Percentiles rank a stretch among this genome's conserved stretches.
Evolutionary conservation across 2,329 filamentous ascomycete genomes (phyloP).

Genomic region (Xylaria sp.): DNA sequence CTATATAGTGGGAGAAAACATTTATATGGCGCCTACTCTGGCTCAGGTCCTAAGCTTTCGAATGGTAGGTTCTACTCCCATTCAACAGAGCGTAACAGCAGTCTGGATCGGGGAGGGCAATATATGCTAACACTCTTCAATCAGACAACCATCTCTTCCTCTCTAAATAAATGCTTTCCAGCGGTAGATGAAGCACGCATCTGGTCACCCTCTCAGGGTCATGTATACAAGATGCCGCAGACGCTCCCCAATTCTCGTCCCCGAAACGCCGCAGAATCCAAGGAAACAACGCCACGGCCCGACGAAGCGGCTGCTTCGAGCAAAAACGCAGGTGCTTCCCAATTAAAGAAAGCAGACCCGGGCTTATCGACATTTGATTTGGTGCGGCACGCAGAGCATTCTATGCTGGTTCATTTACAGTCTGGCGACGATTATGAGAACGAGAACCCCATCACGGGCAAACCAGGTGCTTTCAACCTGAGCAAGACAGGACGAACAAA

Average conservation of each 20-base stretch:
- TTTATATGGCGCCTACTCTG: constrained; percentile 69
- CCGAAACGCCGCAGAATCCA: constrained; percentile 47
- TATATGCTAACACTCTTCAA: constrained; percentile 2
- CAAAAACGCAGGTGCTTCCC: constrained; percentile 35
- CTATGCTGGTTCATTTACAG: constrained; percentile 61
- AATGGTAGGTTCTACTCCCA: constrained; percentile 52
- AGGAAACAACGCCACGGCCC: constrained; percentile 55
- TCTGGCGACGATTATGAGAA: constrained; percentile 70
- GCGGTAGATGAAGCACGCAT: constrained; percentile 56
- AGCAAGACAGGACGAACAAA: constrained; percentile 64
- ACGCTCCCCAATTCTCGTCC: constrained; percentile 32
- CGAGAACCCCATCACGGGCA: constrained; percentile 70
- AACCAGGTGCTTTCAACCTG: constrained; percentile 69
- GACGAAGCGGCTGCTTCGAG: constrained; percentile 30
- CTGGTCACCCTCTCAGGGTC: constrained; percentile 61
- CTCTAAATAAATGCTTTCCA: constrained; percentile 59
- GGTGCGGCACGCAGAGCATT: constrained; percentile 59
- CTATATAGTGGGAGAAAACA: constrained; percentile 69
- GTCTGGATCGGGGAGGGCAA: background rate
- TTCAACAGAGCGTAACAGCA: constrained; percentile 1
- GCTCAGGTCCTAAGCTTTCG: constrained; percentile 64
- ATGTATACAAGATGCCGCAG: constrained; percentile 54
- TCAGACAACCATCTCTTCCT: constrained; percentile 61
- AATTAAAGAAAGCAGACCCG: constrained; percentile 45
- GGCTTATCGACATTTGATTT: constrained; percentile 47